Percentiles rank a stretch among this genome's conserved stretches.
These are phyloP conservation scores for Picocystis sp. DNA, from an alignment of 163 green algal species.

Conservation along the genomic window DNA sequence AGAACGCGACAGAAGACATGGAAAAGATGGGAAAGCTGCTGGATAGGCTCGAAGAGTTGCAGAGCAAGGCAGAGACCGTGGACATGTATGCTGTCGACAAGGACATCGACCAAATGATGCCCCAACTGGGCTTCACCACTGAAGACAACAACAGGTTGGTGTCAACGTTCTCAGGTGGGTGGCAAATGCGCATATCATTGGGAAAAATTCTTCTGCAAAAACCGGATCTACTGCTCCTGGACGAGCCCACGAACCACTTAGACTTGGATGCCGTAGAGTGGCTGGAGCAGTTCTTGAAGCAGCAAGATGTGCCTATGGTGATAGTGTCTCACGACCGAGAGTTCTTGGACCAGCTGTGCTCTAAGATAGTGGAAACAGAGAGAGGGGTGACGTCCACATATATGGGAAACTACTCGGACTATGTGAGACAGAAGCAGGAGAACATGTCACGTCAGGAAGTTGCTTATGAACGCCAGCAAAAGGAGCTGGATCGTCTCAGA, in stretches of 20 bases:
- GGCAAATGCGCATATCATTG: conserved; percentile 99
- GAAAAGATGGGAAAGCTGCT: conserved; percentile 40
- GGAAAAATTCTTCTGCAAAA: conserved; percentile 89
- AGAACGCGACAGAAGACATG: conserved; percentile 79
- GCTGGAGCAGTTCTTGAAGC: conserved; percentile 80
- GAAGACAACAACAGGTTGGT: conserved; percentile 71
- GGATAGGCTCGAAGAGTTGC: conserved; percentile 74
- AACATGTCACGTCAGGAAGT: conserved; percentile 5
- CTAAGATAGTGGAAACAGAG: conserved; percentile 92
- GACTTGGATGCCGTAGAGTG: conserved; percentile 95
- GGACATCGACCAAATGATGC: conserved; percentile 93
- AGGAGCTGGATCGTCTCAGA: conserved; percentile 78
- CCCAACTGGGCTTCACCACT: conserved; percentile 78
- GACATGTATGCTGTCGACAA: conserved; percentile 56
- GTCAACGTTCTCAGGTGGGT: conserved; percentile 65
- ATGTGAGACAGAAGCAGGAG: conserved; percentile 18
- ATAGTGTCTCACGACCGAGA: conserved; percentile 93
- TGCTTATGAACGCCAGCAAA: conserved; percentile 91
- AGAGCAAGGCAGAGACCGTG: conserved; percentile 32
- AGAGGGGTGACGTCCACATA: conserved; percentile 66
- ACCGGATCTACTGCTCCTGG: conserved; percentile 67
- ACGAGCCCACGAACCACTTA: conserved; percentile 94
- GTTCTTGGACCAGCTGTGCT: conserved; percentile 89
- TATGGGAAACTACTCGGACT: conserved; percentile 23
- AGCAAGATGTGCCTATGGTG: conserved; percentile 86